phyloP scores from a whole-genome alignment of 1,284 basidiomycete species.

The Quambalaria eucalypti region DNA sequence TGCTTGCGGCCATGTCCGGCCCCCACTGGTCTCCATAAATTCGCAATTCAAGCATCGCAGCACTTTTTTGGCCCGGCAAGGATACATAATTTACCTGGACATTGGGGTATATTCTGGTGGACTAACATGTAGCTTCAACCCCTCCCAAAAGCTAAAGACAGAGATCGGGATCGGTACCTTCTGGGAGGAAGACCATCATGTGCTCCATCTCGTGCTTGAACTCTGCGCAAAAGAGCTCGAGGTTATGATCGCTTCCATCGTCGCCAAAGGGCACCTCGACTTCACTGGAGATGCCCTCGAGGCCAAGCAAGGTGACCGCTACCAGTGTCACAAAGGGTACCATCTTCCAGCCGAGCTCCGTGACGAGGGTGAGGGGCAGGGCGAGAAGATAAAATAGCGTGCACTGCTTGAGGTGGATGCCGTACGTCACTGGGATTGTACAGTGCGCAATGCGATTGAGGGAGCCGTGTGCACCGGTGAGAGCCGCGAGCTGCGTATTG shows the following conservation, averaged over 20 bases:
- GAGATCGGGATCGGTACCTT: background rate
- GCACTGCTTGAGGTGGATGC: constrained; percentile 78
- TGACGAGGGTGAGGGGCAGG: constrained; percentile 16
- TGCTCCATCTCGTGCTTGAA: background rate
- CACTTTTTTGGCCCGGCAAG: too few relatives aligned
- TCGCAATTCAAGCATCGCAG: too few relatives aligned
- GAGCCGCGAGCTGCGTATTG: constrained; percentile 49
- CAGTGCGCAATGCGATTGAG: constrained; percentile 60
- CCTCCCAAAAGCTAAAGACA: too few relatives aligned
- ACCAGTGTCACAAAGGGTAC: constrained; percentile 55
- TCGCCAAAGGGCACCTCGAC: constrained; percentile 54
- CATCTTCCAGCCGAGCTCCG: constrained; percentile 9
- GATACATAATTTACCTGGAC: too few relatives aligned
- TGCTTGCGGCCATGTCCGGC: too few relatives aligned
- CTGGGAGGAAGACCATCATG: background rate
- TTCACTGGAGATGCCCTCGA: constrained; percentile 83
- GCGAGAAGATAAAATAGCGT: constrained; percentile 49
- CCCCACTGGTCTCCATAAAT: too few relatives aligned
- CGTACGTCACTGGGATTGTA: constrained; percentile 50
- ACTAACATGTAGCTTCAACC: too few relatives aligned
- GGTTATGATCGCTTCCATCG: background rate
- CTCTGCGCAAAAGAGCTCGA: background rate
- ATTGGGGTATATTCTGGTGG: too few relatives aligned
- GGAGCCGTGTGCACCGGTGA: constrained; percentile 71
- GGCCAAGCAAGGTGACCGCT: constrained; percentile 80